Evolutionary conservation across 495 filamentous ascomycete species (phyloP), one percentile per base, ranked within the genome.

Genomic region (Talaromyces borbonicus): DNA sequence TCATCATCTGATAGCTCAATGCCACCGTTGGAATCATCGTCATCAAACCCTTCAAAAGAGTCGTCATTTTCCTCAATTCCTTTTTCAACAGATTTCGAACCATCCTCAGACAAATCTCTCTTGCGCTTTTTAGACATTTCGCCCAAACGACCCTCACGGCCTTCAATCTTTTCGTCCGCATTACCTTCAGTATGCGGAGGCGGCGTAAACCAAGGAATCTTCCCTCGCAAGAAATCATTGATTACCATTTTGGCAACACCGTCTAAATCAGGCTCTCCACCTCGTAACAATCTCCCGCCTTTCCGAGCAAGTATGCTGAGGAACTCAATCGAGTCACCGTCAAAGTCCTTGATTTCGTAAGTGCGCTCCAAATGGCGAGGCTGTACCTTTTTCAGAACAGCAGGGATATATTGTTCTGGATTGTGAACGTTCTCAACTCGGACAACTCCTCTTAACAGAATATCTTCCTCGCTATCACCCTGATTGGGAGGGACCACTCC

Each of bases 351-450:
- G 26, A 97, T 66, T 40, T 90, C 85, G 53, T 98, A 98, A 3
- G 92, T 97, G 47, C 88, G 76, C 61, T 97, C 87, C 52, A 98
- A 74, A 58, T 98, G 90, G 27, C 85, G 85, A 8, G 75, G 73
- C 63, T 94, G 87, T 24, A 90, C 87, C 47, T 78, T 84, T 20
- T 68, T 71, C 43, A 98, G 67, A 6, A 95, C 77, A 20, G 85
- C 87, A 1, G 83, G 79, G 43, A 97, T 87, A 59, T 98, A 98
- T 51, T 97, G 93, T 54, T 90, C 87, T 0, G 92, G 92, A 52
- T 96, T 84, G 40, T 95, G 80, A 1, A 98, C 88, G 49, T 94
- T 95, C 62, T 97, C 93, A 3, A 96, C 86, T 47, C 93, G 73
- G 36, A 95, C 87, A 5, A 93, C 88, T 49, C 93, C 92, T 47